Percentiles rank a stretch among this genome's conserved stretches.
These are phyloP conservation scores for Hemisphaericaspora nanyangensis DNA, from an alignment of 805 yeast species.

Conservation along the genomic window DNA sequence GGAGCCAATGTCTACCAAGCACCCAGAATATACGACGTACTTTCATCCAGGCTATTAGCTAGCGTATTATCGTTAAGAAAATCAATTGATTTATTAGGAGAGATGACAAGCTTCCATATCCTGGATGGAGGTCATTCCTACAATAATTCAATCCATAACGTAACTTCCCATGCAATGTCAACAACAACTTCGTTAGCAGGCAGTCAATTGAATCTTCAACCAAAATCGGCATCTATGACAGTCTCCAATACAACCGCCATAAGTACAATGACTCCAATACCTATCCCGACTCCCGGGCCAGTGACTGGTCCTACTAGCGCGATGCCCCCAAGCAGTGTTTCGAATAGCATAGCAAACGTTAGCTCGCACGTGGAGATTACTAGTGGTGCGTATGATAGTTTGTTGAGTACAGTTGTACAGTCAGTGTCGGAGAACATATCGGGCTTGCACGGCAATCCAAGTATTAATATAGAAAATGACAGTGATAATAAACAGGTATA, in stretches of 20 bases:
- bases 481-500: conserved; percentile 13
- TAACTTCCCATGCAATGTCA: conserved; percentile 4
- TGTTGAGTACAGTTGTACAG: conserved; percentile 22
- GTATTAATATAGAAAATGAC: background rate
- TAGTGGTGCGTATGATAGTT: conserved; percentile 28
- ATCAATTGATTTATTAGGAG: conserved; percentile 29
- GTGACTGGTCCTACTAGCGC: conserved; percentile 1
- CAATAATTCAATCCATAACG: conserved; percentile 10
- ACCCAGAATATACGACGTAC: conserved; percentile 68
- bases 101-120: conserved; percentile 28
- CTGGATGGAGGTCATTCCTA: conserved; percentile 33
- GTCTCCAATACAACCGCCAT: conserved; percentile 4
- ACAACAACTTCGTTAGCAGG: conserved; percentile 3
- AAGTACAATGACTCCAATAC: conserved; percentile 8
- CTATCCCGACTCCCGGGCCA: conserved; percentile 2
- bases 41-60: conserved; percentile 60
- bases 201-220: background rate
- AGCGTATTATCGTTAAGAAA: conserved; percentile 33
- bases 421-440: background rate
- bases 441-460: conserved; percentile 8
- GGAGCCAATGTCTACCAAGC: conserved; percentile 94
- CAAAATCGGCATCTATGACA: conserved; percentile 7
- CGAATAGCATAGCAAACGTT: background rate
- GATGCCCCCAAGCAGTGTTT: background rate
- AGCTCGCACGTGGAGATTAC: conserved; percentile 20